Percentiles rank a stretch among this genome's conserved stretches.
These are phyloP conservation scores for Boechera stricta DNA, from an alignment of 345 rosid species.

Conservation along the genomic window DNA sequence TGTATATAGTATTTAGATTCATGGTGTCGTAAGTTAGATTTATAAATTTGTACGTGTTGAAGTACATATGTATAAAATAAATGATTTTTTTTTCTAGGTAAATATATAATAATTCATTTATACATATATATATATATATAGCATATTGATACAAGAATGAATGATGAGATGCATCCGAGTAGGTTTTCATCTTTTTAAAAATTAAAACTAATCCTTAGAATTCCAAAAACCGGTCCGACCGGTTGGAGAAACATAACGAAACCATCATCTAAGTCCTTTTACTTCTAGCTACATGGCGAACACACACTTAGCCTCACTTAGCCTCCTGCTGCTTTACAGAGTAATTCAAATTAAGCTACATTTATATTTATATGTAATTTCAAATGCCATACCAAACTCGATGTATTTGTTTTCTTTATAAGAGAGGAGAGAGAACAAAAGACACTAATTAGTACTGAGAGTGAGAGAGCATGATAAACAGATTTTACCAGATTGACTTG, in stretches of 20 bases:
- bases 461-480: background rate
- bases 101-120: too few relatives aligned
- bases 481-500: constrained; percentile 4
- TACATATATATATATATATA: too few relatives aligned
- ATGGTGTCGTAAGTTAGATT: too few relatives aligned
- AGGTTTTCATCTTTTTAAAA: too few relatives aligned
- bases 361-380: constrained; percentile 8
- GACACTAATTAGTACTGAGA: constrained; percentile 13
- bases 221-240: background rate
- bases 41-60: too few relatives aligned
- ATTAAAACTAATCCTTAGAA: too few relatives aligned
- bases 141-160: too few relatives aligned
- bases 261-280: background rate
- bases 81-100: too few relatives aligned
- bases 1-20: too few relatives aligned
- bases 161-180: too few relatives aligned
- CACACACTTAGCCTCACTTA: background rate
- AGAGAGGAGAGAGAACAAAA: background rate
- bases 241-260: background rate
- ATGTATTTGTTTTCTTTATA: background rate
- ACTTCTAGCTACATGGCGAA: background rate
- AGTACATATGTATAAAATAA: too few relatives aligned
- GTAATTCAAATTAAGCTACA: constrained; percentile 4
- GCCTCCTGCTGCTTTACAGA: background rate
- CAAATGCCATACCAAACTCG: constrained; percentile 10